Evolutionary conservation across 1,284 basidiomycete species (phyloP), one percentile per base, ranked within the genome.

Genomic region (Moesziomyces parantarcticus): DNA sequence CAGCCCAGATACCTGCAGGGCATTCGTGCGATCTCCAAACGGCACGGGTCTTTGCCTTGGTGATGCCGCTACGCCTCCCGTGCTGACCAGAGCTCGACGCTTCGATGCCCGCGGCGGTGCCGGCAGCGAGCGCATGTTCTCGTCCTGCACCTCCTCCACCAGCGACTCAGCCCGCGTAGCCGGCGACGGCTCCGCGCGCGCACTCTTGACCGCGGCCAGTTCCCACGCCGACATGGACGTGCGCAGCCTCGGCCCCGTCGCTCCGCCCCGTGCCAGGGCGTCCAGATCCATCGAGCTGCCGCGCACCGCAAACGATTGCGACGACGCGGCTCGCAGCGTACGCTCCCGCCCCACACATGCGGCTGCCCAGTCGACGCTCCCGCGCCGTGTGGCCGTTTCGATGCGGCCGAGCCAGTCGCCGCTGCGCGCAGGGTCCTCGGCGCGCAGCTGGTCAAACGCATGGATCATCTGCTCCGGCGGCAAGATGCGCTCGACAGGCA

Each of bases 391-490:
- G 1, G 44, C 39, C 3, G 58, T 44, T 26, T 58, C 62, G 47
- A 67, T 60, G 41, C 49, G 54, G n/a, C 45, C n/a, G 21, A 68
- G 44, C 65, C 55, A 62, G 23, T 68, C 59, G 18, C 65, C 46
- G 41, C 58, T 60, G 7, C 50, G 39, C 5, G 55, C 65, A 10
- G 65, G 59, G 45, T 65, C 59, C 13, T 48, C 54, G 3, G 53
- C 48, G 42, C 72, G 64, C 1, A 77, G 59, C 46, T 71, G 57
- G 43, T 77, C 75, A 34, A 77, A 66, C 2, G 73, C 65, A 5
- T 51, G 34, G 34, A 77, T 77, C 10, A 77, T 75, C 21, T 75
- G 53, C 41, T 75, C 68, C 3, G 75, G 75, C 20, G 75, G 75
- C n/a, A 77, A 34, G 39, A 77, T 77, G 36, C 75, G 59, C 23